Base-by-base conservation (phyloP, 768 basidiomycete species). In the Porphyrellus cyaneotinctus region DNA sequence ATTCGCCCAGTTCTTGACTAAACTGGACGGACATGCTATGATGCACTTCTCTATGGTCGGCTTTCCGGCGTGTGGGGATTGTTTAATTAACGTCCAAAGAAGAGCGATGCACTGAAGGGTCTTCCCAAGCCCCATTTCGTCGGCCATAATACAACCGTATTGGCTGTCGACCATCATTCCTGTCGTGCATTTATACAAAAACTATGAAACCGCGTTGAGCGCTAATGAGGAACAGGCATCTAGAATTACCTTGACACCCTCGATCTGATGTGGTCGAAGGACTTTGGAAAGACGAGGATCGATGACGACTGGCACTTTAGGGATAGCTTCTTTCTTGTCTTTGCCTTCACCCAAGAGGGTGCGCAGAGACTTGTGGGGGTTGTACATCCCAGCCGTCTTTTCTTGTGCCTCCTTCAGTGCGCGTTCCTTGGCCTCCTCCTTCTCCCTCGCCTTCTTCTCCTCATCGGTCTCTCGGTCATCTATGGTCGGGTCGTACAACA, bases 1-100 rank as follows among this genome's bases (percentile, higher is more conserved):
- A 67, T 98, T 97, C 0, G 92, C 95, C 97, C 97, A 99, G 62
- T 98, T 98, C 67, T 90, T 91, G 28, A 99, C 97, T 54, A 99
- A 74, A 77, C 91, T 95, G 10, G 93, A 91, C 1, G 97, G 97
- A 69, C 97, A 99, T 1, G 85, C 95, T 60, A 99, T 97, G 66
- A 99, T 94, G 54, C 89, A 94, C 70, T 98, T 99, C 65, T 98
- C 95, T 57, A 97, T 94, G 0, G 90, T 85, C 2, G 86, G 78
- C 69, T 87, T 97, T 26, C 87, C 83, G 0, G 94, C 75, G 47
- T 85, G 83, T 0, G 97, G 93, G 0, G 97, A 97, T 64, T 99
- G 97, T 70, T 93, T 97, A 45, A 98, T 73, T 13, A 98, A 70
- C 0, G 95, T 97, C 93, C 95, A 98, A 52, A 99, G 71, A 18